These are phyloP conservation scores for Ganoderma lingzhi DNA, from an alignment of 1,284 basidiomycete genomes.

Conservation along the genomic window DNA sequence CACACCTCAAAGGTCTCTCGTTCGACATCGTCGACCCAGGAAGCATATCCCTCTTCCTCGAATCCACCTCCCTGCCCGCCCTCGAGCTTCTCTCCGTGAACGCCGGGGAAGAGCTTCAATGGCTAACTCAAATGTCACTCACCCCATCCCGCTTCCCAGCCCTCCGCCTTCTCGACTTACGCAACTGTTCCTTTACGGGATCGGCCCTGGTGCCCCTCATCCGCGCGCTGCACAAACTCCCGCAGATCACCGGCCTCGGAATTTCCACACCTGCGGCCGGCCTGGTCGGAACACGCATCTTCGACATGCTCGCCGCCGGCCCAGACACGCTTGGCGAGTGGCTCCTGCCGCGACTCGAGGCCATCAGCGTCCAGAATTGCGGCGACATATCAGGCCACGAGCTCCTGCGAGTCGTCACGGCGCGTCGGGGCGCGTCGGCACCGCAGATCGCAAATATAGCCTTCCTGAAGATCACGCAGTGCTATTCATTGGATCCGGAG, in stretches of 20 bases:
- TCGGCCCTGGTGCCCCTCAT: slow-evolving; percentile 42
- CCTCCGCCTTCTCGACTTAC: slow-evolving; percentile 43
- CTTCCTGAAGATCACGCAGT: slow-evolving; percentile 40
- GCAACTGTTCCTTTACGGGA: slow-evolving; percentile 42
- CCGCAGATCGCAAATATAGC: slow-evolving; percentile 32
- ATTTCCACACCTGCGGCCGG: slow-evolving; percentile 41
- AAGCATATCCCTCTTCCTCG: slow-evolving; percentile 42
- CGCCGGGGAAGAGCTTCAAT: slow-evolving; percentile 42
- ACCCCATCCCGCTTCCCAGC: slow-evolving; percentile 35
- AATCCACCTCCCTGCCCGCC: slow-evolving; percentile 38
- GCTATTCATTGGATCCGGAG: slow-evolving; percentile 38
- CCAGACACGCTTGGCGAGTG: slow-evolving; percentile 35
- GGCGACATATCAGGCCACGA: slow-evolving; percentile 45
- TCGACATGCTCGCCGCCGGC: slow-evolving; percentile 40
- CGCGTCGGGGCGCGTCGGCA: slow-evolving; percentile 33
- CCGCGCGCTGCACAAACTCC: slow-evolving; percentile 41
- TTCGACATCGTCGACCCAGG: slow-evolving; percentile 41
- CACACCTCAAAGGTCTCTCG: slow-evolving; percentile 35
- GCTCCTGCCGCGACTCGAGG: slow-evolving; percentile 43
- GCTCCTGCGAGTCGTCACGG: slow-evolving; percentile 39
- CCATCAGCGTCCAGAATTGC: slow-evolving; percentile 42
- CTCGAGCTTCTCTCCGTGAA: slow-evolving; percentile 40
- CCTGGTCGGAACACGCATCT: slow-evolving; percentile 39
- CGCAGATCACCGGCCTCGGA: slow-evolving; percentile 42
- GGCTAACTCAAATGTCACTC: slow-evolving; percentile 41